Base-by-base conservation (phyloP, 192 early-diverging fungal species). In the Coemansia sp. region DNA sequence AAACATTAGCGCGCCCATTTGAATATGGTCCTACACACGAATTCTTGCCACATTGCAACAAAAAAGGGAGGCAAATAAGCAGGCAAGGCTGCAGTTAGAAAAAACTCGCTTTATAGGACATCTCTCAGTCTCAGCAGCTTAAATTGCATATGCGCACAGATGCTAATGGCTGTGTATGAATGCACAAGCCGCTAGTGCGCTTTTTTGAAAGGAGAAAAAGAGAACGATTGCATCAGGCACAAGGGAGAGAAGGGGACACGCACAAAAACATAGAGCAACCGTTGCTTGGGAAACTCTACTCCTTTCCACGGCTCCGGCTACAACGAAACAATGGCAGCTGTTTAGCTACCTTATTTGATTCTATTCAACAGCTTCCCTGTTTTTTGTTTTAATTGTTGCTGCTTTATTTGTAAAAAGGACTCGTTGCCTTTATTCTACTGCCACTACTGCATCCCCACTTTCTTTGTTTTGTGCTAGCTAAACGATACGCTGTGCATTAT, bases 1-100 rank as follows among this genome's bases (percentile, higher is more conserved):
- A 61, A 82, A 82, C 74, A 82, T 76, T 7, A 76, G 58, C 31
- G 71, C 79, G 32, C 79, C 79, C 70, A 73, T 75, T 52, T 66
- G 79, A 25, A 82, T 76, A 50, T 76, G 74, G 33, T 65, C 73
- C 78, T 81, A 81, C 52, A 64, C 6, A 10, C 5, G 36, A 5
- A 38, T 38, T 38, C 7, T 38, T 38, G 36, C 36, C 10, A 5
- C 36, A 38, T 38, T 38, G 36, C 10, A 38, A 11, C 10, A 38
- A 38, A 38, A 52, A 36, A 56, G 28, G 8, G 30, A 5, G 36
- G 22, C 22, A 56, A 25, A 25, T 17, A 48, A 16, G 32, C 25
- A 34, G 17, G 42, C 28, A 49, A 22, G 20, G n/a, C 33, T 42
- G 36, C 10, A 38, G 36, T 38, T 38, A 38, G 36, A 38, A 5